phyloP scores from a whole-genome alignment of 2,329 filamentous ascomycete genomes.

The Sporothrix sp. region DNA sequence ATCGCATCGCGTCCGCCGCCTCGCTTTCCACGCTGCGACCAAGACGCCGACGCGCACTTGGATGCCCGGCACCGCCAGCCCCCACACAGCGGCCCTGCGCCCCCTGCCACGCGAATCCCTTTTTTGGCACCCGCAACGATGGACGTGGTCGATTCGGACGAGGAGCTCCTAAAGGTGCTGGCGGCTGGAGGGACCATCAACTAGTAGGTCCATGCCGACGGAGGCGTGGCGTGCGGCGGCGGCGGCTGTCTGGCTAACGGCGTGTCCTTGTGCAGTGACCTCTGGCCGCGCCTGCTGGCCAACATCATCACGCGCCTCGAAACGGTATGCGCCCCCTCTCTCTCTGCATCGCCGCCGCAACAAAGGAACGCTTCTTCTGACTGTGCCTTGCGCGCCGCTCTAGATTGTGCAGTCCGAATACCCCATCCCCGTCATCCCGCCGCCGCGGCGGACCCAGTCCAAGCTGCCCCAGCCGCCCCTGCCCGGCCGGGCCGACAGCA shows the following conservation, averaged over 20 bases:
- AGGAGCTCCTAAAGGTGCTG: constrained; percentile 38
- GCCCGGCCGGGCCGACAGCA: constrained; percentile 24
- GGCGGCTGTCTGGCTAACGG: constrained; percentile 3
- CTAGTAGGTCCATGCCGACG: constrained; percentile 39
- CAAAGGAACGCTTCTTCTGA: background rate
- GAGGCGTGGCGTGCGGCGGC: background rate
- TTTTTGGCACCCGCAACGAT: too few species aligned
- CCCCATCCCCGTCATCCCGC: constrained; percentile 53
- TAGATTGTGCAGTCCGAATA: constrained; percentile 72
- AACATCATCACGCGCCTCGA: constrained; percentile 60
- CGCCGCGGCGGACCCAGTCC: constrained; percentile 32
- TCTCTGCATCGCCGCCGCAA: background rate
- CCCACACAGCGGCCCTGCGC: too few species aligned
- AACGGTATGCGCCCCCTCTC: constrained; percentile 31
- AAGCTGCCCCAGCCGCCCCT: constrained; percentile 37
- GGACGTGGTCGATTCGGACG: constrained; percentile 47
- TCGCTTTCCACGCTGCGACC: too few species aligned
- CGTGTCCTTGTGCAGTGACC: constrained; percentile 37
- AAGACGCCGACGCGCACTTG: background rate
- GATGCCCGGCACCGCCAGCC: too few species aligned
- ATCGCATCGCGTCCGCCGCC: too few species aligned
- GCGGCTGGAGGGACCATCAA: constrained; percentile 45
- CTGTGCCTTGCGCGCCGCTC: background rate
- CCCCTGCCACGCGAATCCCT: too few species aligned
- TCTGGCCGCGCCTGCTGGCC: constrained; percentile 59